Base-by-base conservation (phyloP, 1,139 yeast species). In the Diutina rugosa region DNA sequence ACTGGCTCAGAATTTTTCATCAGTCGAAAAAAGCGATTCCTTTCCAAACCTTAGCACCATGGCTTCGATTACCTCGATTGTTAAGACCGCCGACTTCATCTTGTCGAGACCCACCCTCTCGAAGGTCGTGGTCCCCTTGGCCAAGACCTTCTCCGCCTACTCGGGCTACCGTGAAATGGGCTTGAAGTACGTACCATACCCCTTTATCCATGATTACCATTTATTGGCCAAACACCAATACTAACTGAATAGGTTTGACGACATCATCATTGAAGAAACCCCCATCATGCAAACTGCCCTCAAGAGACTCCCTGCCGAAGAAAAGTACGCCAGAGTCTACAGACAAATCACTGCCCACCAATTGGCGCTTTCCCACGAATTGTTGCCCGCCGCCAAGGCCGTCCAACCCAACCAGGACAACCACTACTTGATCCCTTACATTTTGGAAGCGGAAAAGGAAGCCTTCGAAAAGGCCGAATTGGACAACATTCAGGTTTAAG, bases 151-250 rank as follows among this genome's bases (percentile, higher is more conserved):
- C 73, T 77, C 81, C 63, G 77, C 84, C 63, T 79, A 80, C 64
- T 80, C 96, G 59, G 98, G 98, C 59, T 90, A 91, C 87, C 87
- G 97, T 79, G 83, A 89, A 72, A 75, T 91, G 79, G 98, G 98
- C 56, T 81, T 90, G 66, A 89, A 81, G 82, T 78, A 73, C 59
- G 76, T 69, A 8, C 26, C 18, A 18, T 18, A 18, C 18, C 18
- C 18, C 18, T 18, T 6, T 28, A 16, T 16, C 44, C n/a, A 30
- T 28, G 12, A 8, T 16, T 8, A n/a, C 21, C 6, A 9, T 1
- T 30, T 29, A 14, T 12, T 6, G 26, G 18, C 18, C 18, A 18
- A 18, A 18, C 18, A n/a, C 32, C 4, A 18, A 51, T 63, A 66
- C 67, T 67, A 66, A 64, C 68, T 30, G 18, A 18, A 30, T 45